Evolutionary conservation across 1,284 basidiomycete genomes (phyloP), one percentile per base, ranked within the genome.

Genomic region (Boletus sp.): DNA sequence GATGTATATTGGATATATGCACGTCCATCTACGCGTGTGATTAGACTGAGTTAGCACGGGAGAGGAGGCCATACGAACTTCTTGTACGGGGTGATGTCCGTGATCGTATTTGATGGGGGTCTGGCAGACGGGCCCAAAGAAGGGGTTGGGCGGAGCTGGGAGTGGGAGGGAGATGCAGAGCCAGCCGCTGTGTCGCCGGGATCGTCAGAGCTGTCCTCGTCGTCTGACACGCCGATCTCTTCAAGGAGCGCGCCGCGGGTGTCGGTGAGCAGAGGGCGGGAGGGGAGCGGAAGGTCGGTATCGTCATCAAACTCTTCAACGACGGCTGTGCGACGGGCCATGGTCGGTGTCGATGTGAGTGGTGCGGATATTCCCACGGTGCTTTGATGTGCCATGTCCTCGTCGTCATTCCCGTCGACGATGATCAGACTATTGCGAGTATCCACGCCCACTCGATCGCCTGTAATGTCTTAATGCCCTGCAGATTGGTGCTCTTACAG

Each of bases 1-100:
- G 55, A 98, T 84, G 71, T 98, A 98, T 61, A 96, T 89, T 3
- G 95, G 95, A 66, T 99, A 99, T 62, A 98, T 80, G 58, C 88
- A 88, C 51, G 91, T 88, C 94, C 94, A 97, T 60, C 91, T 93
- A 62, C 10, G 52, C 25, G 13, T 4, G 44, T 25, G 46, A 43
- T 50, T 39, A 53, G 55, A 25, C 0, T 0, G 29, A 7, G 34
- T 33, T 9, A 12, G 23, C 1, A 19, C 2, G 22, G 20, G 19
- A 34, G 37, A 44, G 8, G 52, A 27, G 8, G 51, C 25, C 25
- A 47, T 17, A 72, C 76, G 60, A 61, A 89, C 86, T 75, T 79
- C 72, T 89, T 89, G 64, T 88, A 89, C 8, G 85, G 84, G 29
- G 84, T 86, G 57, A 83, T 80, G 60, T 89, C 86, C 22, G 78